Percentiles rank a stretch among this genome's conserved stretches.
Conservation (phyloP, 305 asterid genomes). For the Nicotiana rustica region DNA sequence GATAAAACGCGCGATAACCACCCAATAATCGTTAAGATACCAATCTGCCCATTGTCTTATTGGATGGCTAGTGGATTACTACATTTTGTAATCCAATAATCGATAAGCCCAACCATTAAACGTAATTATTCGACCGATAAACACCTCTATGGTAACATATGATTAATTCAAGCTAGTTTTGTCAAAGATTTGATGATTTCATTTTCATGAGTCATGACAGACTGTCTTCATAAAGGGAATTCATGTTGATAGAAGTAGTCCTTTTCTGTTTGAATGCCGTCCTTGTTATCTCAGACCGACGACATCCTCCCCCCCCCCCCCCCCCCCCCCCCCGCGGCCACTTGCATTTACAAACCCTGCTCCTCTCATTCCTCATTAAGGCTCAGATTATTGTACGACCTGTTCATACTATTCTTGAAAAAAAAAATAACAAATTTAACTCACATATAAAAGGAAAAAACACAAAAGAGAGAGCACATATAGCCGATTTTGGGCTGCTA, state of each 20-base stretch:
- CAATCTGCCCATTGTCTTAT: no score
- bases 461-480: no score
- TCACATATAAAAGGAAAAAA: neutral
- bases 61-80: no score
- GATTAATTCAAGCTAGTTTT: neutral
- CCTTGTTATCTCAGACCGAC: conserved; percentile 19
- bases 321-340: no score
- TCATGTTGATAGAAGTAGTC: conserved; percentile 4
- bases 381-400: neutral
- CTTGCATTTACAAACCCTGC: neutral
- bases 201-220: conserved; percentile 16
- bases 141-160: no score
- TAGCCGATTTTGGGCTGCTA: no score
- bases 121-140: no score
- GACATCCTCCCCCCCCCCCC: conserved; percentile 11
- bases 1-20: no score
- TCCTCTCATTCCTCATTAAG: neutral
- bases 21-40: no score
- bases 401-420: neutral
- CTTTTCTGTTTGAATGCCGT: conserved; percentile 20
- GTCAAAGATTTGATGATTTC: neutral
- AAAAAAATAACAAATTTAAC: no score
- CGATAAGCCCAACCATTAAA: no score
- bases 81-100: no score
- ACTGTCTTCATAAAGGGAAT: neutral